Base-by-base conservation (phyloP, 2,329 filamentous ascomycete species). In the Pseudogymnoascus pannorum region DNA sequence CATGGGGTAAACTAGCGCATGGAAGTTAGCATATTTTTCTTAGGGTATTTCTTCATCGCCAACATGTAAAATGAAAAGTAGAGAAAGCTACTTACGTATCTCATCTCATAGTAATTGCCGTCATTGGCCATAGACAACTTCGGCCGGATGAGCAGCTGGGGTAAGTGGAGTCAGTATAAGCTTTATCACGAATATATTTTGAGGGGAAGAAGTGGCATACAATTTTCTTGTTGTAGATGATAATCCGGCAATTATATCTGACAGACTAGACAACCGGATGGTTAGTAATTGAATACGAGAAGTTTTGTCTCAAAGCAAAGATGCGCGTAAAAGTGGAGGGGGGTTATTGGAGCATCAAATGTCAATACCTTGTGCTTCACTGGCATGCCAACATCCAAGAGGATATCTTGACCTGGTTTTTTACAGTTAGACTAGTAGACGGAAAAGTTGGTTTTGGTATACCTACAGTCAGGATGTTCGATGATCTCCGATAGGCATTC, bases 121-220 rank as follows among this genome's bases (percentile, higher is more conserved):
- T 90, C 86, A 63, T 88, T 87, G 57, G 87, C 87, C 5, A 92
- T 79, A 68, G 79, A 86, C 65, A 89, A 78, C 73, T 91, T 92
- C 0, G 88, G 88, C 9, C 88, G 78, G 62, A 94, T 87, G 62
- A 87, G 77, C 16, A 51, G 24, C 44, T 54, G n/a, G 4, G 42
- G 6, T 12, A 20, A 22, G 12, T n/a, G 18, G 44, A 6, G 44
- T 54, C 9, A 54, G 44, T 31, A 31, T 6, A 2, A 8, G 18
- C 9, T 7, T 26, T n/a, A 12, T 26, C 42, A 26, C n/a, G 11
- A 4, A 44, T 24, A 5, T n/a, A n/a, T 31, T 11, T 12, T n/a
- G 31, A 54, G 4, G 4, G 24, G 8, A 6, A 12, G 8, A 51
- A 11, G 24, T 31, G 18, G 9, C 44, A 1, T 54, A 92, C 74